Evolutionary conservation across 192 early-diverging fungal species (phyloP), one percentile per base, ranked within the genome.

Genomic region (Piromyces sp.): DNA sequence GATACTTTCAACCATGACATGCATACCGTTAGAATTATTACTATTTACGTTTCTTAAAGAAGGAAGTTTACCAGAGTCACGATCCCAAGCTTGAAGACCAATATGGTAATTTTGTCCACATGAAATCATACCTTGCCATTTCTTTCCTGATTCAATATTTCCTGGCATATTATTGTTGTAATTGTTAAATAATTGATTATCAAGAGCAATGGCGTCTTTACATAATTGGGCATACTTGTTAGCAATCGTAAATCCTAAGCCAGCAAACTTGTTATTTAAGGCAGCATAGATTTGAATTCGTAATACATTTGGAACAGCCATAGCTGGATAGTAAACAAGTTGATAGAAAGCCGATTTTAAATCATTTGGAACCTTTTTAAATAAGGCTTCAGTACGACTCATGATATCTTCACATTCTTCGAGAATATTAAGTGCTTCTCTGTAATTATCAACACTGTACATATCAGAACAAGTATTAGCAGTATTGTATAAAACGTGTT

Each of bases 241-340:
- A 51, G 83, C 83, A 30, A 80, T n/a, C 14, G 30, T 80, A 33
- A 78, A 15, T 33, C 29, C 38, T 22, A 28, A 29, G 1, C 12
- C 19, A 33, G 83, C 81, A 17, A 33, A 38, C n/a, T 83, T 51
- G n/a, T 58, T 28, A 5, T 79, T 58, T 58, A 78, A 79, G 15
- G 51, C 51, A 30, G 83, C 83, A 22, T 84, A 38, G 30, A 84
- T 40, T n/a, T 36, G 79, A 29, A 79, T 83, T 79, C 80, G 29
- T 81, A 83, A 83, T 2, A 84, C 30, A 13, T 68, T 42, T 28
- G 83, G 78, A n/a, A 83, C 58, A 79, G 30, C 83, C 22, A 30
- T 79, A 30, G 83, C 79, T 29, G 83, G 83, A 38, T 84, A 83
- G 79, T 83, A 30, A 19, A 84, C 83, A 12, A 84, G 83, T 84